phyloP scores from a whole-genome alignment of 2,329 filamentous ascomycete genomes.

The Ophiostoma sp. region DNA sequence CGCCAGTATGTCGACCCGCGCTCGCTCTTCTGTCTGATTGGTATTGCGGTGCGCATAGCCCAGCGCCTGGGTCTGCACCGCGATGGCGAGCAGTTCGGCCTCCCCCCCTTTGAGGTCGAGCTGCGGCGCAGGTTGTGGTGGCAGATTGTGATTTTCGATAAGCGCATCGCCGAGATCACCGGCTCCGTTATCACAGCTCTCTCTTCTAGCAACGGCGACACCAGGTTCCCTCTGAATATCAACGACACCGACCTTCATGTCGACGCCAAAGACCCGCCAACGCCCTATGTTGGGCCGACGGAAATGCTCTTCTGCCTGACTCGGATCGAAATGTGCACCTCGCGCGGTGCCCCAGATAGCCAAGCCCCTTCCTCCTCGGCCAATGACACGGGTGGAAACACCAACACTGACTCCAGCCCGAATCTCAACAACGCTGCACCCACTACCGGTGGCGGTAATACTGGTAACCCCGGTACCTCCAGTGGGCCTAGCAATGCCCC shows the following conservation, averaged over 20 bases:
- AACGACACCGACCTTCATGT: conserved; percentile 56
- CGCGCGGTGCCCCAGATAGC: not conserved
- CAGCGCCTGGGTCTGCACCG: conserved; percentile 64
- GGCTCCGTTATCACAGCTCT: conserved; percentile 53
- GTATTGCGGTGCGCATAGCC: conserved; percentile 61
- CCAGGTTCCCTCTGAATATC: conserved; percentile 54
- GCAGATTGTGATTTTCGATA: conserved; percentile 63
- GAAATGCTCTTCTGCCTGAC: conserved; percentile 57
- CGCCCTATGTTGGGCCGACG: conserved; percentile 46
- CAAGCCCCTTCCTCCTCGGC: not conserved
- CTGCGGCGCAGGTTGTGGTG: conserved; percentile 69
- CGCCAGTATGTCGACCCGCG: conserved; percentile 56
- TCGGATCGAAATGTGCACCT: conserved; percentile 48
- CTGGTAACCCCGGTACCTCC: conserved; percentile 22
- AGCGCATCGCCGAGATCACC: conserved; percentile 62
- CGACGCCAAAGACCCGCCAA: conserved; percentile 50
- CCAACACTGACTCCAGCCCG: not conserved
- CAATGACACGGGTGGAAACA: not conserved
- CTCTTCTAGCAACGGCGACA: conserved; percentile 47
- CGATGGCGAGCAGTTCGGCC: conserved; percentile 49
- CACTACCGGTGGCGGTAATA: not conserved
- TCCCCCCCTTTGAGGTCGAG: conserved; percentile 59
- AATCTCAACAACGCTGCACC: not conserved
- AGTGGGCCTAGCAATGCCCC: not conserved
- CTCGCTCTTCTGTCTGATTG: conserved; percentile 56